phyloP scores from a whole-genome alignment of 768 basidiomycete genomes.

The Suillus subalutaceus region DNA sequence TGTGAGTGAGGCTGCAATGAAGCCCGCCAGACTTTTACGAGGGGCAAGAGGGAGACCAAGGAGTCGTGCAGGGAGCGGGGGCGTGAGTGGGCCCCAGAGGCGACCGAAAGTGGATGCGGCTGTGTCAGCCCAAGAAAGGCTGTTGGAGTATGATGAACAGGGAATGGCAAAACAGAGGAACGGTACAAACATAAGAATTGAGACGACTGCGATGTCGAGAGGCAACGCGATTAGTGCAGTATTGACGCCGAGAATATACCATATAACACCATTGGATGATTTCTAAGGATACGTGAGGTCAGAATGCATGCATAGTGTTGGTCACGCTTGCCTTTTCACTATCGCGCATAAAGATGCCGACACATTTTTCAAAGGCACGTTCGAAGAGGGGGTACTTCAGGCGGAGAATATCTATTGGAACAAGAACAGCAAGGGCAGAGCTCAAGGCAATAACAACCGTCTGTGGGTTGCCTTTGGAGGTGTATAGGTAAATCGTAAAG shows the following conservation, averaged over 20 bases:
- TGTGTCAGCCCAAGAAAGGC: slow-evolving; percentile 95
- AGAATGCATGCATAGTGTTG: slow-evolving; percentile 9
- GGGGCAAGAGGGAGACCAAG: slow-evolving; percentile 71
- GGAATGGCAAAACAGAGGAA: neutral
- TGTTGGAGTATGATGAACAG: slow-evolving; percentile 33
- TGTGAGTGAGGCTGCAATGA: slow-evolving; percentile 74
- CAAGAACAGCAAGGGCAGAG: slow-evolving; percentile 65
- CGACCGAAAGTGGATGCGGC: slow-evolving; percentile 91
- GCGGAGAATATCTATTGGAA: slow-evolving; percentile 76
- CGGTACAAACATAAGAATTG: slow-evolving; percentile 81
- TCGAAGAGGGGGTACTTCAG: slow-evolving; percentile 68
- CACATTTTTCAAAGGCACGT: slow-evolving; percentile 63
- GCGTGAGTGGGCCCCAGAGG: slow-evolving; percentile 74
- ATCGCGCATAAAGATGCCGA: slow-evolving; percentile 91
- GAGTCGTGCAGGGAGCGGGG: slow-evolving; percentile 54
- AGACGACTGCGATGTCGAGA: slow-evolving; percentile 84
- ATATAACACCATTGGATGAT: slow-evolving; percentile 83
- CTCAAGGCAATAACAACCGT: slow-evolving; percentile 65
- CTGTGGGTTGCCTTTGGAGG: slow-evolving; percentile 47
- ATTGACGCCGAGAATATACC: slow-evolving; percentile 87
- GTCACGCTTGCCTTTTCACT: slow-evolving; percentile 63
- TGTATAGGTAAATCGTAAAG: slow-evolving; percentile 61
- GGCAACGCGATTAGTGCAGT: slow-evolving; percentile 77
- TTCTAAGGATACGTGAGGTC: slow-evolving; percentile 40
- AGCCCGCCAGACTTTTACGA: slow-evolving; percentile 85